A percentile compares a stretch with the other conserved stretches of the same genome.
phyloP scores from a whole-genome alignment of 352 stramenopile genomes.

The Phytopythium delawarense region DNA sequence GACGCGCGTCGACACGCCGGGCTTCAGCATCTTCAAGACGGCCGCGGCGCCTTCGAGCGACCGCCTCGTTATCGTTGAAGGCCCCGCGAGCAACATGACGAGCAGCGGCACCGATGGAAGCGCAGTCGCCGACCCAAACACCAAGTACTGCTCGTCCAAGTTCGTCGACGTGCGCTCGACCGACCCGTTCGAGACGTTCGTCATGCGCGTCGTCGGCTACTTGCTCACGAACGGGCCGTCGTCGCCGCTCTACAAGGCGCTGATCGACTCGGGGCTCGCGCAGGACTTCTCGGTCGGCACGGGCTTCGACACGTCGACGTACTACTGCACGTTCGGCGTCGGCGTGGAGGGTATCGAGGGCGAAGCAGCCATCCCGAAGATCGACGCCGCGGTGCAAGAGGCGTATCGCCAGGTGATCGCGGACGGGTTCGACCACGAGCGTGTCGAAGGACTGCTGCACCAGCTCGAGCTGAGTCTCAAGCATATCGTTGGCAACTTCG shows the following conservation, averaged over 20 bases:
- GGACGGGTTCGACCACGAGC: constrained; percentile 70
- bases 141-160: constrained; percentile 76
- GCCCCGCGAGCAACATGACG: constrained; percentile 60
- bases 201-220: constrained; percentile 75
- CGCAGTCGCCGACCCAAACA: constrained; percentile 53
- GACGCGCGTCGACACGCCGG: constrained; percentile 38
- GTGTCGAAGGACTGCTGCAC: constrained; percentile 68
- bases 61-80: constrained; percentile 41
- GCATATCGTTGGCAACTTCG: constrained; percentile 81
- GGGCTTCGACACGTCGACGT: constrained; percentile 77
- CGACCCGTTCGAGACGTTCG: constrained; percentile 71
- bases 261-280: constrained; percentile 74
- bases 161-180: constrained; percentile 65
- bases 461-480: constrained; percentile 83
- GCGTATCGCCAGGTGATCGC: constrained; percentile 50
- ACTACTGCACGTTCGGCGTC: constrained; percentile 73
- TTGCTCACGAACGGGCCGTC: constrained; percentile 76
- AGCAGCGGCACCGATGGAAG: not conserved
- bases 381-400: constrained; percentile 53
- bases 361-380: constrained; percentile 41
- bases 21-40: constrained; percentile 38
- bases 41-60: constrained; percentile 4
- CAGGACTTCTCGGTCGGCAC: constrained; percentile 77
- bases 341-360: constrained; percentile 69
- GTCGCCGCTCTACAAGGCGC: constrained; percentile 75